A percentile compares a stretch with the other conserved stretches of the same genome.
Conservation (phyloP, 768 basidiomycete species). For the Fomitopsis pulvina region DNA sequence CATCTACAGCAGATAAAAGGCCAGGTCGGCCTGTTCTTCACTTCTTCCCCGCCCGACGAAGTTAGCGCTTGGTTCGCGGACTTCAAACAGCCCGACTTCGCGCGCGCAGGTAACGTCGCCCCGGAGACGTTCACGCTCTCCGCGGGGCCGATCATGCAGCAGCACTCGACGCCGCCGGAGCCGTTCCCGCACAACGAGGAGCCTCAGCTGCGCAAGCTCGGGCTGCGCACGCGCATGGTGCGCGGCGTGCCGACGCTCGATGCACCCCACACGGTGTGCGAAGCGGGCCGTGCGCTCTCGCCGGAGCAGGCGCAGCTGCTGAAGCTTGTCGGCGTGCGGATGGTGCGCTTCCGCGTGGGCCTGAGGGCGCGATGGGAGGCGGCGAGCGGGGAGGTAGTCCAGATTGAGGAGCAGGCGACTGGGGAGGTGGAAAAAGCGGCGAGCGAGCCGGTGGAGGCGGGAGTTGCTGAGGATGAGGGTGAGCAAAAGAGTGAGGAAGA, state of each 20-base stretch:
- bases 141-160: constrained; percentile 78
- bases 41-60: constrained; percentile 83
- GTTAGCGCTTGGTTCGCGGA: constrained; percentile 92
- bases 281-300: constrained; percentile 71
- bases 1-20: constrained; percentile 79
- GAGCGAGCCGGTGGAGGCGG: constrained; percentile 26
- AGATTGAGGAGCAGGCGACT: constrained; percentile 43
- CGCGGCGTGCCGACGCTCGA: constrained; percentile 83
- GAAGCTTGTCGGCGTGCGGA: constrained; percentile 84
- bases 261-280: constrained; percentile 78
- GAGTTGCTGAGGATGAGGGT: constrained; percentile 19
- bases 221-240: constrained; percentile 77
- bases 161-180: constrained; percentile 72
- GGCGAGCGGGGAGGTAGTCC: constrained; percentile 53
- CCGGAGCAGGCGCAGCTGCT: constrained; percentile 88
- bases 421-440: constrained; percentile 29
- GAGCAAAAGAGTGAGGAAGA: background rate
- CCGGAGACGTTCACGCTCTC: constrained; percentile 70
- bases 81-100: constrained; percentile 87
- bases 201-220: constrained; percentile 89
- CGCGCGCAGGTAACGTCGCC: constrained; percentile 80
- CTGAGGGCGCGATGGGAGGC: constrained; percentile 70
- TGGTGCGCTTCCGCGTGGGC: constrained; percentile 79
- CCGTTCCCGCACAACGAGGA: constrained; percentile 98
- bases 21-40: constrained; percentile 90